A percentile compares a stretch with the other conserved stretches of the same genome.
Conservation (phyloP, 2,329 filamentous ascomycete genomes). For the Sarocladiaceae sp. region DNA sequence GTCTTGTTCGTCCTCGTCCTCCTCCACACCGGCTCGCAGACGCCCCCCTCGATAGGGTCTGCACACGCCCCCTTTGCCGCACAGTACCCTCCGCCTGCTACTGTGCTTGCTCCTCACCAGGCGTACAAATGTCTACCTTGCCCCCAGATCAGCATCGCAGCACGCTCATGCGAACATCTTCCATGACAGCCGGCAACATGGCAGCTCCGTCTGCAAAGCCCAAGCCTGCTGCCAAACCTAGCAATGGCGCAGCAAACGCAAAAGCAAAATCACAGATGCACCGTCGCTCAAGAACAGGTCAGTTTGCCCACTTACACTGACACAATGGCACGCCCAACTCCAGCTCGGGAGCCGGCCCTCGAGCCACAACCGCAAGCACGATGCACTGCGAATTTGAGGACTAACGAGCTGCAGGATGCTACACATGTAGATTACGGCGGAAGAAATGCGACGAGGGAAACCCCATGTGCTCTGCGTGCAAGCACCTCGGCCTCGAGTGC, state of each 20-base stretch:
- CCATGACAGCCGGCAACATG: constrained; percentile 50
- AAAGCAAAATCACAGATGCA: constrained; percentile 83
- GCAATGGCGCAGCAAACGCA: constrained; percentile 38
- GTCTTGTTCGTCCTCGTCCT: background rate
- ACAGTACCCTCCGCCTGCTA: constrained; percentile 7
- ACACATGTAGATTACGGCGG: constrained; percentile 59
- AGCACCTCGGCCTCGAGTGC: constrained; percentile 74
- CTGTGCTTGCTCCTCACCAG: constrained; percentile 5
- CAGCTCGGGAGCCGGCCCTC: constrained; percentile 27
- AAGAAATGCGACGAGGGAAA: constrained; percentile 65
- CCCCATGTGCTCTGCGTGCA: constrained; percentile 59
- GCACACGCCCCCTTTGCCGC: constrained; percentile 8
- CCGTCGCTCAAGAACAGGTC: constrained; percentile 89
- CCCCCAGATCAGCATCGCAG: constrained; percentile 51
- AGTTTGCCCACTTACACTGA: constrained; percentile 30
- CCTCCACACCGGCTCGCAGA: constrained; percentile 3
- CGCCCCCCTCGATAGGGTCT: constrained; percentile 3
- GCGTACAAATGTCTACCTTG: constrained; percentile 55
- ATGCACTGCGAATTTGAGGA: too few relatives aligned
- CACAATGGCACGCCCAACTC: background rate
- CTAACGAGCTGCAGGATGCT: constrained; percentile 49
- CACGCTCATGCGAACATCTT: constrained; percentile 41
- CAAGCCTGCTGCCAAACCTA: constrained; percentile 34
- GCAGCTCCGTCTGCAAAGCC: constrained; percentile 53
- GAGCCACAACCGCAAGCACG: too few relatives aligned